Evolutionary conservation across 495 filamentous ascomycete species (phyloP).

Genomic region (Aspergillus conjunctus): DNA sequence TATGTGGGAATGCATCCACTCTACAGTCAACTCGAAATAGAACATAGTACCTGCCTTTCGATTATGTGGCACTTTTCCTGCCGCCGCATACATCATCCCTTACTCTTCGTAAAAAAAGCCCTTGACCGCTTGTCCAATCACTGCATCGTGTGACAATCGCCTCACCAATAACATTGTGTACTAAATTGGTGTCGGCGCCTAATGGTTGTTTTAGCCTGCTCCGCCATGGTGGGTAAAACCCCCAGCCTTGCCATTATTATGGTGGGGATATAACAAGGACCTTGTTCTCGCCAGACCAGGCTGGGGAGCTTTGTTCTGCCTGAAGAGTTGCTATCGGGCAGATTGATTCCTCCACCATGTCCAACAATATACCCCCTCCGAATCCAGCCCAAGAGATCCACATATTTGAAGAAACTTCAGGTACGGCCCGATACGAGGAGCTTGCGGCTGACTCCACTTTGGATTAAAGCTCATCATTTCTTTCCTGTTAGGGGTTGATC

Average conservation of each 20-base stretch:
- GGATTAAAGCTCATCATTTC: background rate
- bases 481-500: background rate
- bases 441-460: background rate
- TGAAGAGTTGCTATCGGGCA: background rate
- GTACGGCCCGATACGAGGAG: background rate
- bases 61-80: too few relatives aligned
- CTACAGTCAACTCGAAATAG: too few relatives aligned
- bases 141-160: too few relatives aligned
- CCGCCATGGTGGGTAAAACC: background rate
- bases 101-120: too few relatives aligned
- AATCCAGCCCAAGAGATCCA: background rate
- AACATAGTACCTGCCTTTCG: too few relatives aligned
- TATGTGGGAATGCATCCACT: too few relatives aligned
- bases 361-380: background rate
- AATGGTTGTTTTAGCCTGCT: background rate
- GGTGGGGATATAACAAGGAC: slow-evolving; percentile 4
- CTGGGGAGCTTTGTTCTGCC: background rate
- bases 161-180: too few relatives aligned
- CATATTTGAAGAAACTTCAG: background rate
- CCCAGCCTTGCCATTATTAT: background rate
- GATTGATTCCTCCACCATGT: background rate
- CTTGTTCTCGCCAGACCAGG: background rate
- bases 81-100: too few relatives aligned
- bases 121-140: too few relatives aligned
- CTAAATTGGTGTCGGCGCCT: too few relatives aligned